phyloP scores from a whole-genome alignment of 2,329 filamentous ascomycete genomes.

The Trichoderma atrobrunneum region DNA sequence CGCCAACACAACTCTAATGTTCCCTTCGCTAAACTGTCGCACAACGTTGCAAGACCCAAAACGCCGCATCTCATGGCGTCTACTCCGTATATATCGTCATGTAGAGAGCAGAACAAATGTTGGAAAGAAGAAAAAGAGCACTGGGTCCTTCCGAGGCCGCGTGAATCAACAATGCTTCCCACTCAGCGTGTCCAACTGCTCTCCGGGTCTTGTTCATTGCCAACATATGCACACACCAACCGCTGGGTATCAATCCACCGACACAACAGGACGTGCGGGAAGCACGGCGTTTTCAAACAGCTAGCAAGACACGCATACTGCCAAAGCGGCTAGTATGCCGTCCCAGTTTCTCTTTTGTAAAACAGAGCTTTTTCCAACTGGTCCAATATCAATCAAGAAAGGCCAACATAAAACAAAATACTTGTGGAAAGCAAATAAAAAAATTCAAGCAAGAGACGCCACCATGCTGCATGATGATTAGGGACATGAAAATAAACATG shows the following conservation, averaged over 20 bases:
- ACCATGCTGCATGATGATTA: constrained; percentile 37
- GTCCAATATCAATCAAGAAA: constrained; percentile 25
- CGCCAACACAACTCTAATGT: constrained; percentile 19
- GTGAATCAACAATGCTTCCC: not conserved
- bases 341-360: constrained; percentile 9
- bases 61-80: constrained; percentile 16
- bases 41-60: constrained; percentile 20
- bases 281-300: constrained; percentile 13
- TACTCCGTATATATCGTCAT: constrained; percentile 12
- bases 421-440: constrained; percentile 24
- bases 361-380: constrained; percentile 23
- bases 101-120: constrained; percentile 7
- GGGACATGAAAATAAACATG: constrained; percentile 25
- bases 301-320: not conserved
- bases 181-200: constrained; percentile 8
- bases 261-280: constrained; percentile 5
- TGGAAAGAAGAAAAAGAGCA: not conserved
- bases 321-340: not conserved
- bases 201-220: constrained; percentile 14
- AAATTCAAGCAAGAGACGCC: constrained; percentile 33
- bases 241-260: constrained; percentile 18
- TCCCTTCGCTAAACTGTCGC: constrained; percentile 20
- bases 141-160: not conserved
- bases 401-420: constrained; percentile 3
- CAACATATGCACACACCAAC: constrained; percentile 9